Percentiles rank a stretch among this genome's conserved stretches.
Conservation (phyloP, 352 stramenopile genomes). For the Elongisporangium undulatum region DNA sequence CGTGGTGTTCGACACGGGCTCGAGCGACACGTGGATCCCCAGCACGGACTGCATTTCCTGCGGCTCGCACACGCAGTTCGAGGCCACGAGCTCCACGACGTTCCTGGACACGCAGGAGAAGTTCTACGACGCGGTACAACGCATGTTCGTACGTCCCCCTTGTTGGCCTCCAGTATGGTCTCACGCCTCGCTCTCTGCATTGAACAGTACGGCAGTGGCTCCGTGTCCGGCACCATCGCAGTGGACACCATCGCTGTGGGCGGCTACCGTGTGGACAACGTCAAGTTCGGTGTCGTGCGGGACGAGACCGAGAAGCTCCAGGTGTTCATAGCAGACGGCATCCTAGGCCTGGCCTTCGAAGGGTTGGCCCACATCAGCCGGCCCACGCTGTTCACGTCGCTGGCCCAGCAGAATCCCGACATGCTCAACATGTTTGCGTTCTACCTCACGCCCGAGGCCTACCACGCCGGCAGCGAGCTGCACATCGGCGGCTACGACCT, state of each 20-base stretch:
- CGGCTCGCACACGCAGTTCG: slow-evolving; percentile 53
- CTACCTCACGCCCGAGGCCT: slow-evolving; percentile 79
- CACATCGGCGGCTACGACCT: slow-evolving; percentile 85
- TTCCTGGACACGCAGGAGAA: slow-evolving; percentile 71
- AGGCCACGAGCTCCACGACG: slow-evolving; percentile 45
- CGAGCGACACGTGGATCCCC: slow-evolving; percentile 80
- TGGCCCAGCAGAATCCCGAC: slow-evolving; percentile 58
- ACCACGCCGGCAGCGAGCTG: slow-evolving; percentile 64
- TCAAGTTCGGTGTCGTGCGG: slow-evolving; percentile 71
- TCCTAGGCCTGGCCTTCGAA: slow-evolving; percentile 83
- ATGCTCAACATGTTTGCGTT: slow-evolving; percentile 88
- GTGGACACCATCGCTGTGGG: slow-evolving; percentile 74
- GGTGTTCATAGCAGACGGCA: slow-evolving; percentile 84
- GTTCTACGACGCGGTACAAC: slow-evolving; percentile 58
- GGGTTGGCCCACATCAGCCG: slow-evolving; percentile 84
- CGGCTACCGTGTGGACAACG: slow-evolving; percentile 60
- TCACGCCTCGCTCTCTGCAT: neutral
- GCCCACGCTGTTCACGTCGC: slow-evolving; percentile 74
- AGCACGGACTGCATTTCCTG: slow-evolving; percentile 39
- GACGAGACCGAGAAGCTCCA: slow-evolving; percentile 69
- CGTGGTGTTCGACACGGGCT: slow-evolving; percentile 80
- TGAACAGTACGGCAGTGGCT: slow-evolving; percentile 71
- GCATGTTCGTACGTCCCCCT: neutral
- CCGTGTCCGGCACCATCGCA: slow-evolving; percentile 67
- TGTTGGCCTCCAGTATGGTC: neutral